Evolutionary conservation across 2,329 filamentous ascomycete species (phyloP).

Genomic region (Colletotrichum higginsianum): DNA sequence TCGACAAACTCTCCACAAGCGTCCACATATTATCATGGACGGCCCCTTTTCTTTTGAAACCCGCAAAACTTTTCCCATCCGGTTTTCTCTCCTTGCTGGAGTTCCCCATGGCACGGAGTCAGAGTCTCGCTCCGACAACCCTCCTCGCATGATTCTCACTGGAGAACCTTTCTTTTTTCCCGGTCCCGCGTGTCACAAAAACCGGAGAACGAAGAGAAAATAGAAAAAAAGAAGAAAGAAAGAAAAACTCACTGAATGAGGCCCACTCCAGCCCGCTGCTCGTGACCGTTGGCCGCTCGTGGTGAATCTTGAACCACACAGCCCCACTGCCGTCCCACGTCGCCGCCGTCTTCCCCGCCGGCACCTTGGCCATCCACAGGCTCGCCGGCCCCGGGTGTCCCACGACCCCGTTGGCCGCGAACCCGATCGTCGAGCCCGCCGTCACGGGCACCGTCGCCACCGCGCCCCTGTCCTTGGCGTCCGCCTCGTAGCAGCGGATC

Average conservation of each 20-base stretch:
- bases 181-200: background rate
- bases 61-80: background rate
- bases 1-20: slow-evolving; percentile 18
- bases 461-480: slow-evolving; percentile 28
- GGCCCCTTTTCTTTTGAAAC: slow-evolving; percentile 22
- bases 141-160: too few species aligned
- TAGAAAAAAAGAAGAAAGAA: slow-evolving; percentile 21
- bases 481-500: slow-evolving; percentile 53
- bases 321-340: slow-evolving; percentile 52
- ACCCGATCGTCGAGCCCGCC: slow-evolving; percentile 51
- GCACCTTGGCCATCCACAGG: slow-evolving; percentile 56
- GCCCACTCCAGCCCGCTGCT: slow-evolving; percentile 57
- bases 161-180: background rate
- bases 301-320: slow-evolving; percentile 58
- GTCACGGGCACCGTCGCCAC: slow-evolving; percentile 32
- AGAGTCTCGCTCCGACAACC: too few species aligned
- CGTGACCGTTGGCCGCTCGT: slow-evolving; percentile 54
- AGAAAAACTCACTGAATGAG: slow-evolving; percentile 48
- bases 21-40: background rate
- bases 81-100: background rate
- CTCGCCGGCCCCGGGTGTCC: slow-evolving; percentile 56
- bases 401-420: slow-evolving; percentile 55
- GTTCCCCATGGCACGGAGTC: too few species aligned
- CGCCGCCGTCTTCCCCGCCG: slow-evolving; percentile 50
- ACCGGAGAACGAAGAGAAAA: background rate